These are phyloP conservation scores for Neurospora sp. DNA, from an alignment of 495 filamentous ascomycete genomes.

Conservation along the genomic window DNA sequence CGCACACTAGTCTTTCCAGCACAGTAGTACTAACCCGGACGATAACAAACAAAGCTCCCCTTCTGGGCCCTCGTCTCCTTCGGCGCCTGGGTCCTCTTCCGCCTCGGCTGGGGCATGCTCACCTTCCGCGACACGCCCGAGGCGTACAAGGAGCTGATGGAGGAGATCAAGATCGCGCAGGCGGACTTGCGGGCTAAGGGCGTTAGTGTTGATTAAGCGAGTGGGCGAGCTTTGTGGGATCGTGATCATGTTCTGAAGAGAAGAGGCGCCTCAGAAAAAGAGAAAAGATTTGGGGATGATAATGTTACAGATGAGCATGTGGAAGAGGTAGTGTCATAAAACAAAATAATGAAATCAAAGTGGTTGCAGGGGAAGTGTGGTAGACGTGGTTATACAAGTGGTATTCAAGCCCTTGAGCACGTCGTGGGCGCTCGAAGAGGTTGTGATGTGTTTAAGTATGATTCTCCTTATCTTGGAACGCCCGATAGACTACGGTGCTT, in stretches of 20 bases:
- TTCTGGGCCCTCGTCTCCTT: slow-evolving; percentile 89
- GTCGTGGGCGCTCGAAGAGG: neutral
- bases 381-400: neutral
- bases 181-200: slow-evolving; percentile 56
- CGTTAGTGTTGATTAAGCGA: slow-evolving; percentile 56
- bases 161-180: slow-evolving; percentile 63
- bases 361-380: neutral
- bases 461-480: neutral
- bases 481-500: no score
- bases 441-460: neutral
- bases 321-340: neutral
- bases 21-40: no score
- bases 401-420: neutral
- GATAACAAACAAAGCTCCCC: slow-evolving; percentile 70
- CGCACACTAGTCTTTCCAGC: no score
- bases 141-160: slow-evolving; percentile 82
- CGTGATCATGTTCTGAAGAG: neutral
- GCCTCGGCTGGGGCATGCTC: slow-evolving; percentile 80
- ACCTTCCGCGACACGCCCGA: slow-evolving; percentile 95
- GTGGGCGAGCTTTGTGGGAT: neutral
- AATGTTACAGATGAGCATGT: neutral
- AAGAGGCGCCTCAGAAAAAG: no score
- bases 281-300: no score
- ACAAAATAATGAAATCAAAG: neutral
- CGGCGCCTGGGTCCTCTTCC: slow-evolving; percentile 86